Conservation (phyloP, 2,329 filamentous ascomycete genomes). For the Ophiocordyceps camponoti-saundersi region DNA sequence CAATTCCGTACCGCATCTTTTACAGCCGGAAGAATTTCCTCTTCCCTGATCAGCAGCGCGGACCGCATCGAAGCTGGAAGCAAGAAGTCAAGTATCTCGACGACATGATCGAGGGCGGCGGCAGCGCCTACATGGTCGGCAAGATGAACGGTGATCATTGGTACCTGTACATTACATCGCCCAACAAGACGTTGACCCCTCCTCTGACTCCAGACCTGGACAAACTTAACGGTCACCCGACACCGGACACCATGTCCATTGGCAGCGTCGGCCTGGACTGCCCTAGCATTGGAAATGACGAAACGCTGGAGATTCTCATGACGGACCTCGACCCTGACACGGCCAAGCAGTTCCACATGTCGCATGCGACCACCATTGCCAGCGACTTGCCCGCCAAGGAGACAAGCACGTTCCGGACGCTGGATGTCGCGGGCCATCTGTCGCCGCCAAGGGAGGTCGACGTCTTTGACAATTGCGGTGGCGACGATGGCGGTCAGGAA, state of each 20-base stretch:
- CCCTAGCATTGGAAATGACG: conserved; percentile 42
- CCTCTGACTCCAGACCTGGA: conserved; percentile 56
- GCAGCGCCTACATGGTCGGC: conserved; percentile 97
- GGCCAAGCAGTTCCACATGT: conserved; percentile 53
- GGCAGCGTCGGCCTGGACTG: conserved; percentile 21
- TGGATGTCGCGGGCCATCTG: conserved; percentile 40
- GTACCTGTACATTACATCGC: conserved; percentile 94
- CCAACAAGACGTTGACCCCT: conserved; percentile 62
- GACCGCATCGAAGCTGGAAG: conserved; percentile 93
- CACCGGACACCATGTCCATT: conserved; percentile 33
- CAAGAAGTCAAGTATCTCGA: conserved; percentile 90
- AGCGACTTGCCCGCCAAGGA: conserved; percentile 59
- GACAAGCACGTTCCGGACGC: conserved; percentile 44
- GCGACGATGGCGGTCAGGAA: conserved; percentile 47
- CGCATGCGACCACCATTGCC: conserved; percentile 73
- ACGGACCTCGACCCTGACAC: conserved; percentile 52
- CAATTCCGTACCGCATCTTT: conserved; percentile 88
- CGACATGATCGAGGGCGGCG: conserved; percentile 76
- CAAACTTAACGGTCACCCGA: conserved; percentile 19
- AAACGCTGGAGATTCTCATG: conserved; percentile 62
- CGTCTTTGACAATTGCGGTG: conserved; percentile 57
- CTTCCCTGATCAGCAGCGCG: conserved; percentile 84
- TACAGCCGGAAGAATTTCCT: conserved; percentile 99
- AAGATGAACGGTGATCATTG: conserved; percentile 99
- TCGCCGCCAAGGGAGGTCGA: conserved; percentile 48